A percentile compares a stretch with the other conserved stretches of the same genome.
Conservation (phyloP, 495 filamentous ascomycete species). For the Lepidopterella palustris region DNA sequence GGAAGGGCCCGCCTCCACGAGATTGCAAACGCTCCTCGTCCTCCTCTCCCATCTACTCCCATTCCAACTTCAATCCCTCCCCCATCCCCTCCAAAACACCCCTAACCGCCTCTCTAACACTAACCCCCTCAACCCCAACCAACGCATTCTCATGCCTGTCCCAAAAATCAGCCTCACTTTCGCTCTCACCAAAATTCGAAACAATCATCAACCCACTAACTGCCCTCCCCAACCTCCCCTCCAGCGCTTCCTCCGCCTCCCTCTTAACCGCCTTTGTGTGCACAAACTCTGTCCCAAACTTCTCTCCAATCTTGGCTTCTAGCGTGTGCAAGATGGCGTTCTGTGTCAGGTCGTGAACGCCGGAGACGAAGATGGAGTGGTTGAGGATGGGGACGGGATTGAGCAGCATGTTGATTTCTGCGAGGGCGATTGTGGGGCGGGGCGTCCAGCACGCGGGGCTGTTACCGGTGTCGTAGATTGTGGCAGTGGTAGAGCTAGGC, state of each 20-base stretch:
- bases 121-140: constrained; percentile 16
- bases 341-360: constrained; percentile 19
- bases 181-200: constrained; percentile 20
- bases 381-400: constrained; percentile 17
- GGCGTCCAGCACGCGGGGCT: constrained; percentile 26
- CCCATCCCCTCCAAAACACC: constrained; percentile 18
- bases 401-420: constrained; percentile 19
- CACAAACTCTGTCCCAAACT: constrained; percentile 16
- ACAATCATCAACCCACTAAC: constrained; percentile 18
- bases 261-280: constrained; percentile 25
- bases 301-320: constrained; percentile 13
- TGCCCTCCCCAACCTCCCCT: constrained; percentile 20
- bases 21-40: no score
- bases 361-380: constrained; percentile 19
- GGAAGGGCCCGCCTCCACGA: constrained; percentile 26
- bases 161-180: constrained; percentile 8
- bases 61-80: not conserved
- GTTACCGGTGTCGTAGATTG: constrained; percentile 23
- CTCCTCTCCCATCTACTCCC: no score
- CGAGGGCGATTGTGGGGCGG: constrained; percentile 12
- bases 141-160: constrained; percentile 20
- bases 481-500: no score
- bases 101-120: constrained; percentile 21
- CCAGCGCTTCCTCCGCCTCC: constrained; percentile 24
- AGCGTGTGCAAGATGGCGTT: constrained; percentile 17